Percentiles rank a stretch among this genome's conserved stretches.
Evolutionary conservation across 352 stramenopile genomes (phyloP).

Genomic region (Globisporangium ultimum): DNA sequence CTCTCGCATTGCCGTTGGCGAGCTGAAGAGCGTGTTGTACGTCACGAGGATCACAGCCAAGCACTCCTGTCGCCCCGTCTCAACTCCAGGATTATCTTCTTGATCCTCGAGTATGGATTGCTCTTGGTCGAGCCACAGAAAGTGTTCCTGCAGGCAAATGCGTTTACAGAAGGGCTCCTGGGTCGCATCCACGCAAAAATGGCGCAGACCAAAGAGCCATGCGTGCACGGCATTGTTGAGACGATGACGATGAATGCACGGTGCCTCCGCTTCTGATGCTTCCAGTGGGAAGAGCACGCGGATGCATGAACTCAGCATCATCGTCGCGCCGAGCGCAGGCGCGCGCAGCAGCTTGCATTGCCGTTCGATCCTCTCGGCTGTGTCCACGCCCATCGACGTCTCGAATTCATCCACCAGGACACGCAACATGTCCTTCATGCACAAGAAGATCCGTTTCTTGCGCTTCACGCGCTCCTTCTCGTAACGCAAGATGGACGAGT

Average conservation of each 20-base stretch:
- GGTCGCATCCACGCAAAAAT: constrained; percentile 20
- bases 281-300: constrained; percentile 34
- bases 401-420: constrained; percentile 22
- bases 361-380: constrained; percentile 4
- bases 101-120: not conserved
- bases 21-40: constrained; percentile 33
- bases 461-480: constrained; percentile 36
- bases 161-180: constrained; percentile 20
- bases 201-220: constrained; percentile 25
- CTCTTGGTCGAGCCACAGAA: constrained; percentile 26
- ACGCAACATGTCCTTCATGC: constrained; percentile 26
- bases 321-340: constrained; percentile 11
- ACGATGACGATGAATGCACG: not conserved
- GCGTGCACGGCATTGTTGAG: constrained; percentile 18
- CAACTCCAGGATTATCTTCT: too few relatives aligned
- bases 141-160: constrained; percentile 22
- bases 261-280: constrained; percentile 8
- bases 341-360: constrained; percentile 20
- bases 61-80: not conserved
- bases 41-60: constrained; percentile 28
- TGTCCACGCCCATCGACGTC: constrained; percentile 10
- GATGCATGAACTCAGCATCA: constrained; percentile 23
- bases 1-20: constrained; percentile 15
- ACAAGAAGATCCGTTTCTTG: constrained; percentile 23
- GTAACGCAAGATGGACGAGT: constrained; percentile 17